Conservation (phyloP, 1,139 yeast species). For the Saccharomyces hybrid region DNA sequence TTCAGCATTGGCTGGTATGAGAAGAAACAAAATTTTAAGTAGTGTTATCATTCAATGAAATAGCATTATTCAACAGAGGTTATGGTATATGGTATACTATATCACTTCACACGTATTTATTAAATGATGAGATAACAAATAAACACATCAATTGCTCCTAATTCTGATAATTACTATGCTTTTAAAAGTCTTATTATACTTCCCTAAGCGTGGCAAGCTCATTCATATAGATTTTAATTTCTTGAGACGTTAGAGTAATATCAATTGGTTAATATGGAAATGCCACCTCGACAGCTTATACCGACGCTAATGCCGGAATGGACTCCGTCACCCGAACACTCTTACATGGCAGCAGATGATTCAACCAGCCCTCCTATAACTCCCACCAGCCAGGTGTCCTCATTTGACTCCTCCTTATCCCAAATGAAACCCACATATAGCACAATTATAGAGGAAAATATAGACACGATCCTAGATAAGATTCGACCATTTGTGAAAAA, state of each 20-base stretch:
- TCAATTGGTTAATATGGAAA: not conserved
- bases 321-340: not conserved
- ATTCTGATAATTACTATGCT: not conserved
- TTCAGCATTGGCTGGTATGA: not conserved
- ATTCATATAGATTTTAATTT: not conserved
- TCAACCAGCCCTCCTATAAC: not conserved
- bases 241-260: not conserved
- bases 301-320: not conserved
- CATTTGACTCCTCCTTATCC: constrained; percentile 6
- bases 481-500: constrained; percentile 8
- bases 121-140: not conserved
- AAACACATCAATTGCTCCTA: not conserved
- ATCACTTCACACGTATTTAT: not conserved
- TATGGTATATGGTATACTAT: not conserved
- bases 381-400: constrained; percentile 5
- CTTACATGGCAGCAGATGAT: not conserved
- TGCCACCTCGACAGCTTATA: not conserved
- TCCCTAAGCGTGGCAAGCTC: not conserved
- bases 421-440: constrained; percentile 10
- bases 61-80: not conserved
- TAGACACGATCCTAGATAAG: constrained; percentile 3
- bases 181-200: not conserved
- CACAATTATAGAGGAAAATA: constrained; percentile 10
- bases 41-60: not conserved
- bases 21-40: not conserved